Conservation (phyloP, 257 asterid genomes). For the Forsythia suspensa region DNA sequence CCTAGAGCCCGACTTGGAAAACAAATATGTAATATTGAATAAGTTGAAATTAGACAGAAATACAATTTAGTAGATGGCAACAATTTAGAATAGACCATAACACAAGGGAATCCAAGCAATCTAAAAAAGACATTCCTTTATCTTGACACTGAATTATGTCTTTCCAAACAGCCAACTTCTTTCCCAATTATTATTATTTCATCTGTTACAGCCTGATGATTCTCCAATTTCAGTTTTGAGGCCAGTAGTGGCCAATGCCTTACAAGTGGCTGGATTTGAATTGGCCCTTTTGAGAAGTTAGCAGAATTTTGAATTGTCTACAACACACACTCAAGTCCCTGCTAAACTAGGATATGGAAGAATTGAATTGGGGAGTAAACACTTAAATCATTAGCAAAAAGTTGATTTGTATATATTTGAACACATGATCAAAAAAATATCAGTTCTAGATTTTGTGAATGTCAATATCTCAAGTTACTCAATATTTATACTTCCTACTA, state of each 20-base stretch:
- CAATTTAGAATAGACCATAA: background rate
- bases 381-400: background rate
- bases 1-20: background rate
- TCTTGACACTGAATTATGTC: background rate
- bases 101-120: background rate
- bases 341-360: conserved; percentile 10
- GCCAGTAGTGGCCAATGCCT: background rate
- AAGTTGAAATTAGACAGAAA: background rate
- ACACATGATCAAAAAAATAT: background rate
- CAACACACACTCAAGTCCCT: background rate
- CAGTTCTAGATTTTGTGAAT: background rate
- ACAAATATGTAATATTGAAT: background rate
- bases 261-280: conserved; percentile 4
- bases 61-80: conserved; percentile 14
- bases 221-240: conserved; percentile 10
- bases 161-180: background rate
- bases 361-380: background rate
- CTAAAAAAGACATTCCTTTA: background rate
- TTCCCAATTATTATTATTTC: background rate
- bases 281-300: background rate
- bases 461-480: conserved; percentile 3
- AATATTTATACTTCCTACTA: background rate
- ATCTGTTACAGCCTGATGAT: background rate
- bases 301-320: conserved; percentile 10
- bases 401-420: background rate